Percentiles rank a stretch among this genome's conserved stretches.
Conservation (phyloP, 495 filamentous ascomycete genomes). For the Cercophora newfieldiana region DNA sequence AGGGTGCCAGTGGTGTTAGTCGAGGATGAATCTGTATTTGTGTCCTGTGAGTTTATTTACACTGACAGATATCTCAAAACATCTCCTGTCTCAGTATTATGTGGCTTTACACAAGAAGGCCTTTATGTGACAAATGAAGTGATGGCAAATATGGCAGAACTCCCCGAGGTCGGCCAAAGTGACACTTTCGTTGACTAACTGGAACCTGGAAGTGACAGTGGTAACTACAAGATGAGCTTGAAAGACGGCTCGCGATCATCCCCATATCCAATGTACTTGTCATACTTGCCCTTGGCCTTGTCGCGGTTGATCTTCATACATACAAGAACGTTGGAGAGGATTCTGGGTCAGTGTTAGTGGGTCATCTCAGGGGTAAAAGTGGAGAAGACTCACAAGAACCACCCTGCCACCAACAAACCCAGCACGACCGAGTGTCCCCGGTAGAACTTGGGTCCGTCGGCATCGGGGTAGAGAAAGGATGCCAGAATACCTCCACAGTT, state of each 20-base stretch:
- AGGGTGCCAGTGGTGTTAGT: no score
- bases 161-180: neutral
- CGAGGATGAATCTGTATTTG: neutral
- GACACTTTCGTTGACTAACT: neutral
- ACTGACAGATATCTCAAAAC: no score
- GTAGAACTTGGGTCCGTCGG: conserved; percentile 47
- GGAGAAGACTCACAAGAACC: conserved; percentile 42
- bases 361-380: neutral
- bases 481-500: conserved; percentile 52
- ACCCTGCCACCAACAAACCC: conserved; percentile 57
- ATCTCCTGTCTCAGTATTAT: no score
- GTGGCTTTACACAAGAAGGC: no score
- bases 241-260: conserved; percentile 70
- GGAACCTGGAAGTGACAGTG: neutral
- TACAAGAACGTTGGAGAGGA: conserved; percentile 63
- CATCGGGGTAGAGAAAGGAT: conserved; percentile 60
- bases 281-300: conserved; percentile 63
- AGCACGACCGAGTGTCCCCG: conserved; percentile 62
- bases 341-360: conserved; percentile 41
- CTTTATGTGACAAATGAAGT: no score
- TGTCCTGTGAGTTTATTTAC: neutral
- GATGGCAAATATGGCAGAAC: neutral
- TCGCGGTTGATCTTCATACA: conserved; percentile 67
- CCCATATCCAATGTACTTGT: conserved; percentile 55
- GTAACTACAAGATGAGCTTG: conserved; percentile 56